A percentile compares a stretch with the other conserved stretches of the same genome.
phyloP scores from a whole-genome alignment of 108 stramenopile genomes.

The Epipyxis sp. region DNA sequence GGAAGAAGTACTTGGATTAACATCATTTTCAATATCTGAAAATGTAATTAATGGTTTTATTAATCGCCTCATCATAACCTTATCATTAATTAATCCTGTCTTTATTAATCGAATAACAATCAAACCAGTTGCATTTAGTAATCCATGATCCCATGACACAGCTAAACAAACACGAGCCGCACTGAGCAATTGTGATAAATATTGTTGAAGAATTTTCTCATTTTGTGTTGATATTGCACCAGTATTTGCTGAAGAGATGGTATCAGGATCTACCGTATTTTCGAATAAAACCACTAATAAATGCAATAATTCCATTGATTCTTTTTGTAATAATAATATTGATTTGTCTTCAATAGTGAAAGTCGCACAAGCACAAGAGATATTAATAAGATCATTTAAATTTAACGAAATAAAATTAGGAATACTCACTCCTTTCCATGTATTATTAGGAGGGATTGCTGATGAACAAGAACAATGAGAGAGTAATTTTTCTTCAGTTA shows the following conservation, averaged over 20 bases:
- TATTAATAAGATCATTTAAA: background rate
- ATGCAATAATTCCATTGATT: background rate
- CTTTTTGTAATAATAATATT: background rate
- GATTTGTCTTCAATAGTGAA: background rate
- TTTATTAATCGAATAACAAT: background rate
- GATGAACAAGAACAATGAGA: too few species aligned
- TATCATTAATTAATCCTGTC: conserved; percentile 3
- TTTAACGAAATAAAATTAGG: background rate
- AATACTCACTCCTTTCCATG: background rate
- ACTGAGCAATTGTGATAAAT: conserved; percentile 11
- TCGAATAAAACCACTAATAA: background rate
- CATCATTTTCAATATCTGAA: too few species aligned
- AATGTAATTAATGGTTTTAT: background rate
- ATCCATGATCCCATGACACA: background rate
- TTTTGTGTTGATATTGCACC: background rate
- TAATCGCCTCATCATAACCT: background rate
- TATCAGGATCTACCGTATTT: conserved; percentile 13
- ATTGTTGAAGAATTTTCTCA: conserved; percentile 2
- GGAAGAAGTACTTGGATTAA: too few species aligned
- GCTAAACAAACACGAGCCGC: background rate
- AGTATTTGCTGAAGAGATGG: background rate
- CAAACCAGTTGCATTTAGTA: background rate
- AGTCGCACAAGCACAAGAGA: conserved; percentile 18
- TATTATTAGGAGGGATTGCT: background rate
- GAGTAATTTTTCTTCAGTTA: too few species aligned